Base-by-base conservation (phyloP, 306 rosid species). In the Malus asiatica region DNA sequence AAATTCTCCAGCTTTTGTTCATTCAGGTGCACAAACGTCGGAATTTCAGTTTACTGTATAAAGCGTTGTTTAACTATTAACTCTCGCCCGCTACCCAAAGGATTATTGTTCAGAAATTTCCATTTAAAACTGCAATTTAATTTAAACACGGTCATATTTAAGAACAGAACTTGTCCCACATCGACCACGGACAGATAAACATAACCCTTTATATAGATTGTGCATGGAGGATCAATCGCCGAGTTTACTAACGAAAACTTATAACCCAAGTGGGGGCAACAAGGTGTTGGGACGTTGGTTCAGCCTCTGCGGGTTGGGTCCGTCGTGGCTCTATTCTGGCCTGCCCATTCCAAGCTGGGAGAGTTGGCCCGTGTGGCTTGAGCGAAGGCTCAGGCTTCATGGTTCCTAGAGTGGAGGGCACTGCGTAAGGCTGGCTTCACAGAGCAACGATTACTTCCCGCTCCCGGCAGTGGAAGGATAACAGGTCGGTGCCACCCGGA, bases 1-100 rank as follows among this genome's bases (percentile, higher is more conserved):
- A 89, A 82, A 83, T 90, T 81, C 81, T 92, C 86, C 91, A 90
- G 76, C 96, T 94, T 65, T 70, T 92, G 76, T 77, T 93, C 15
- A 27, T 85, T 80, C 93, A 92, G 96, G 98, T 94, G 25, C 30
- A 69, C 65, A 68, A 65, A 38, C 3, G 30, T 27, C 35, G 40
- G 30, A 68, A 68, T 48, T 57, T 65, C 2, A 57, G 58, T 48
- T 82, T 40, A 11, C 11, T 3, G 2, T 27, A 27, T 61, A 13
- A 27, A 27, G n/a, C 66, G 22, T 60, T 0, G 33, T 57, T 72
- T 33, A 22, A 9, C 44, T 9, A 8, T 55, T 64, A 14, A 8
- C 68, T 25, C 3, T 63, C 3, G 42, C 30, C 30, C 27, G 66
- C 38, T 64, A 30, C 8, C 44, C 23, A 64, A 64, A 18, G 23